phyloP scores from a whole-genome alignment of 768 basidiomycete genomes.

The Pleurotus giganteus region DNA sequence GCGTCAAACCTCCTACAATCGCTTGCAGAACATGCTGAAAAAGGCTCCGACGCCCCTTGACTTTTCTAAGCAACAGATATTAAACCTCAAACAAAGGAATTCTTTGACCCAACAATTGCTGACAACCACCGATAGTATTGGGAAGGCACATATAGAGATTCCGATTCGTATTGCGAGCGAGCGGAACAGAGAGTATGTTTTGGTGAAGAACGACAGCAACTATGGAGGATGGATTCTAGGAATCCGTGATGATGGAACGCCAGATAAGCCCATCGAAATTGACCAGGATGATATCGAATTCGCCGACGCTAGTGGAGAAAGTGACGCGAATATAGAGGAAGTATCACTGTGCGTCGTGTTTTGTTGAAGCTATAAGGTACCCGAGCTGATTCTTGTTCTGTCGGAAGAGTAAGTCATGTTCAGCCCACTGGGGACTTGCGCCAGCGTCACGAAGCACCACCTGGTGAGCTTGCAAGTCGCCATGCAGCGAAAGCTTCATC shows the following conservation, averaged over 20 bases:
- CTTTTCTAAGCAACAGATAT: conserved; percentile 96
- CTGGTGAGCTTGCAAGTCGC: conserved; percentile 56
- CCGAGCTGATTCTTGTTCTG: conserved; percentile 5
- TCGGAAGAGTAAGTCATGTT: conserved; percentile 30
- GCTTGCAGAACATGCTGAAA: conserved; percentile 87
- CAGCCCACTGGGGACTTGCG: conserved; percentile 60
- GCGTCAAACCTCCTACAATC: conserved; percentile 88
- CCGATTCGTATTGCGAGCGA: conserved; percentile 95
- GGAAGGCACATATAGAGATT: conserved; percentile 85
- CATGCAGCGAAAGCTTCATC: conserved; percentile 36
- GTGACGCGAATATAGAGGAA: conserved; percentile 78
- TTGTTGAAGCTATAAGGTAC: background rate
- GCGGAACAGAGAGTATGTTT: conserved; percentile 90
- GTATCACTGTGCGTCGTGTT: conserved; percentile 56
- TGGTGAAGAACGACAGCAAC: conserved; percentile 86
- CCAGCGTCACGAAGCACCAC: conserved; percentile 58
- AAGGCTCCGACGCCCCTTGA: conserved; percentile 82
- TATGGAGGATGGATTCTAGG: conserved; percentile 95
- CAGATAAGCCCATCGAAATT: conserved; percentile 82
- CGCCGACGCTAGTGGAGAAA: conserved; percentile 47
- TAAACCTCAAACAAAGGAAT: conserved; percentile 86
- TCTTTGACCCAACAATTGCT: conserved; percentile 90
- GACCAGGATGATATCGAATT: conserved; percentile 57
- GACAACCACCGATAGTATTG: conserved; percentile 88
- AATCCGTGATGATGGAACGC: conserved; percentile 83